Base-by-base conservation (phyloP, 83 land plant species). In the Larix sibirica region DNA sequence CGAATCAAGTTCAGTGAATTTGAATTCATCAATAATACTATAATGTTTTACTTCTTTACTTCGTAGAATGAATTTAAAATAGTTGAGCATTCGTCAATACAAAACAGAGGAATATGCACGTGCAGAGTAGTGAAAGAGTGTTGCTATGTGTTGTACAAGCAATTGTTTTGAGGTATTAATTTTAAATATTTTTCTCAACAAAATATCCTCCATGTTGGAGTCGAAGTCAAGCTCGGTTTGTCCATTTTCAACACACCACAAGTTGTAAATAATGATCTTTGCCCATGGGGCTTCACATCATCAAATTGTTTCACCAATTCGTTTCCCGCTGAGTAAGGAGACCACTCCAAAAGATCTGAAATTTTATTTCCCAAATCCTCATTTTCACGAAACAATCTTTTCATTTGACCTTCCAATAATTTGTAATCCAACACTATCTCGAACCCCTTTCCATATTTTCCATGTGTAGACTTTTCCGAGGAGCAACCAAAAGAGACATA, bases 191-290 rank as follows among this genome's bases (percentile, higher is more conserved):
- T 6, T 40, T 40, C 44, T 40, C 44, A 40, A 40, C 6, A 40
- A 40, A 40, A 40, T 40, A 2, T 40, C 44, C 44, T 40, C 82
- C 68, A 7, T 21, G 77, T 95, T 97, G 10, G 93, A 73, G 26
- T 88, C 93, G 82, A 96, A 93, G 86, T 96, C 98, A 47, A 94
- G 97, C 84, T 96, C 98, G 50, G 90, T 76, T 24, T 90, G 76
- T 23, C 90, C 97, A 79, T 94, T 84, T 67, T 96, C 98, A 85
- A 94, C 88, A 75, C 90, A 91, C 98, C 98, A 96, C 8, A 96
- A 86, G 78, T 28, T 28, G 28, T 28, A 28, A 66, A 96, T 83
- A 4, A 96, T 60, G 23, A 96, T 91, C 14, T 90, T 84, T 12
- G 98, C 14, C 97, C 98, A 2, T 93, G 97, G 56, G 91, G 84